Evolutionary conservation across 805 yeast genomes (phyloP).

Genomic region (Kluyveromyces starmeri): DNA sequence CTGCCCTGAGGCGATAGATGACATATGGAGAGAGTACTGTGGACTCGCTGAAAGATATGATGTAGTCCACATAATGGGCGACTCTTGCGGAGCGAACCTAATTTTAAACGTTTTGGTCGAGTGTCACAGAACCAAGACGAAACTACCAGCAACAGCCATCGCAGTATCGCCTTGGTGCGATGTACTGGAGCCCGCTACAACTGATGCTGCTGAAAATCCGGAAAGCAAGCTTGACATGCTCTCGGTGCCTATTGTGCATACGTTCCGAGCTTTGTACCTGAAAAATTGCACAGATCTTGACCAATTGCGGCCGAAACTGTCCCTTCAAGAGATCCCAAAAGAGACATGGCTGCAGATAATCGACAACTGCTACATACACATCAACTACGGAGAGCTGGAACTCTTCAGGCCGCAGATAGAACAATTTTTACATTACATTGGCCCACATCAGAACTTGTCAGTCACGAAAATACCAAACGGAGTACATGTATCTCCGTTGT

Average conservation of each 20-base stretch:
- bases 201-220: background rate
- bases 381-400: slow-evolving; percentile 20
- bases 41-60: background rate
- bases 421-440: background rate
- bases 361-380: slow-evolving; percentile 7
- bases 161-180: slow-evolving; percentile 24
- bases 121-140: slow-evolving; percentile 5
- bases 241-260: background rate
- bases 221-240: background rate
- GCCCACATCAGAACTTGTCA: background rate
- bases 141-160: slow-evolving; percentile 15
- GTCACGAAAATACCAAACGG: background rate
- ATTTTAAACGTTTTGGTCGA: slow-evolving; percentile 13
- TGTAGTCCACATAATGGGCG: slow-evolving; percentile 15
- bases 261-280: background rate
- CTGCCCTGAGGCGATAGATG: background rate
- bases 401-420: slow-evolving; percentile 15
- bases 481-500: background rate
- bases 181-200: slow-evolving; percentile 5
- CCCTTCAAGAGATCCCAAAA: background rate
- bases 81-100: slow-evolving; percentile 23
- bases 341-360: slow-evolving; percentile 13
- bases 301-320: background rate
- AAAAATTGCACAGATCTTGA: background rate
- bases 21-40: slow-evolving; percentile 5